Base-by-base conservation (phyloP, 1,284 basidiomycete genomes). In the Phaffia rhodozyma region DNA sequence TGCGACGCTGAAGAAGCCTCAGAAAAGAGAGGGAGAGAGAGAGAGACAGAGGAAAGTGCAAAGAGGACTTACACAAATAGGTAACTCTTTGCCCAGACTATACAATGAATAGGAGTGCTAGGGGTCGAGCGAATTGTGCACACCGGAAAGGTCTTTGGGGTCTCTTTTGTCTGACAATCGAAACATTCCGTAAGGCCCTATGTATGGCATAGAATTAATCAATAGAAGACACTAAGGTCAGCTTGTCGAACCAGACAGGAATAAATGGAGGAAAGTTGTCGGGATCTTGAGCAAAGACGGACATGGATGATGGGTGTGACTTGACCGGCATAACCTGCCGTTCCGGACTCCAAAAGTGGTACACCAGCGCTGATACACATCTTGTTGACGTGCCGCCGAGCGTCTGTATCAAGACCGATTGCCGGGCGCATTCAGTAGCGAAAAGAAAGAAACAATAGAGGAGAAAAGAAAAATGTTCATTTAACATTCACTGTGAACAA, bases 11-110 rank as follows among this genome's bases (percentile, higher is more conserved):
- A 9, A 4, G 3, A 34, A 48, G 32, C 9, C 9, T 34, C 32
- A 34, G 32, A 34, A 34, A 34, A 5, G 32, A 34, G 32, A 34
- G 32, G 9, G 32, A 34, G 32, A 34, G 32, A 34, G 32, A 34
- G 32, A 34, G 32, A n/a, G n/a, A n/a, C n/a, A 34, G 32, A 34
- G 32, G 9, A 9, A 9, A 34, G 32, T 9, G 32, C 9, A 34
- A 34, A 9, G 9, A 34, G 32, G n/a, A 77, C 86, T 73, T 70
- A 91, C 91, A 86, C 85, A 69, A 98, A 84, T n/a, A 98, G 84
- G 78, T 97, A 98, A 69, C 85, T 93, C 75, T 98, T 99, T 38
- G 91, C 92, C 96, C 96, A 99, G 0, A 97, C 94, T 63, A 98
- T 97, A 73, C 93, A 98, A 73, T 99, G 96, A 58, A 98, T 96